Evolutionary conservation across 2,329 filamentous ascomycete genomes (phyloP).

Genomic region (Exophiala calicioides): DNA sequence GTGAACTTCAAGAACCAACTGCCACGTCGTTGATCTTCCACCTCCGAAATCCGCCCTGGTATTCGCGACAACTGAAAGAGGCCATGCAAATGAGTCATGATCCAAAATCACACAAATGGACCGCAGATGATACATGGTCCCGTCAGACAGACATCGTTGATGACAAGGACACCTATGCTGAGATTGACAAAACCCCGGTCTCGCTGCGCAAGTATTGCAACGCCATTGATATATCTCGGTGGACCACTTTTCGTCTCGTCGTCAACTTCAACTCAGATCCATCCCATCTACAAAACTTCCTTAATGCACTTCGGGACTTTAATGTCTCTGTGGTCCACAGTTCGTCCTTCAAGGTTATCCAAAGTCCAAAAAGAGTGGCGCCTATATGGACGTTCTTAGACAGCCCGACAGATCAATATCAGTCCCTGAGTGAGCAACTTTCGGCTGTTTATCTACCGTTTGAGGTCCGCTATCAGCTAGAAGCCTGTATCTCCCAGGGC

Average conservation of each 20-base stretch:
- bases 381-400: constrained; percentile 46
- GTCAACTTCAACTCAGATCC: constrained; percentile 37
- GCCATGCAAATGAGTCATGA: constrained; percentile 43
- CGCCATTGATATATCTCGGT: constrained; percentile 65
- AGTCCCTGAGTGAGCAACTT: constrained; percentile 22
- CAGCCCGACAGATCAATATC: not conserved
- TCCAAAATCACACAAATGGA: constrained; percentile 51
- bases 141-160: constrained; percentile 65
- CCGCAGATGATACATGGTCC: constrained; percentile 59
- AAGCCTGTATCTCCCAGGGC: constrained; percentile 84
- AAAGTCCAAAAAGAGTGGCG: constrained; percentile 44
- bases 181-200: constrained; percentile 38
- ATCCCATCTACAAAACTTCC: constrained; percentile 21
- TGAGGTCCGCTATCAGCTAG: constrained; percentile 80
- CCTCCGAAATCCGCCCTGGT: constrained; percentile 29
- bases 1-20: constrained; percentile 3
- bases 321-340: constrained; percentile 61
- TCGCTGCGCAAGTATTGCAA: constrained; percentile 52
- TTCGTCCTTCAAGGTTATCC: constrained; percentile 46
- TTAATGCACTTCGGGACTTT: constrained; percentile 65
- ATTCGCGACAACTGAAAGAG: constrained; percentile 28
- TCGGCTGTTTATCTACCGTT: constrained; percentile 59
- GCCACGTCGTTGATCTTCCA: constrained; percentile 25
- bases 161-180: constrained; percentile 38
- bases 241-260: constrained; percentile 60